phyloP scores from a whole-genome alignment of 768 basidiomycete species.

The Leccinellum rugosiceps region DNA sequence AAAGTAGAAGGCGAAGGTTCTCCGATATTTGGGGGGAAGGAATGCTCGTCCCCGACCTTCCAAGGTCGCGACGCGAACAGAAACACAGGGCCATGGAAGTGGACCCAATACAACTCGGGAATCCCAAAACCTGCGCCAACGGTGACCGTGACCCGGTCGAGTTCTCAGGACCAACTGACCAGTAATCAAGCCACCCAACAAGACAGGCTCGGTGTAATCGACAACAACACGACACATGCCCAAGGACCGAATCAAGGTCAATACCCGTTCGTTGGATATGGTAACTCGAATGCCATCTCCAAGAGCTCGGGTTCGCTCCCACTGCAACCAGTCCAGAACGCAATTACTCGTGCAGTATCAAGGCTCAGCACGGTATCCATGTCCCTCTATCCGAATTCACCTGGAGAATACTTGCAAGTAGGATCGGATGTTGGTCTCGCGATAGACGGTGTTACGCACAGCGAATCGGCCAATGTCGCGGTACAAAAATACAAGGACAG shows the following conservation, averaged over 20 bases:
- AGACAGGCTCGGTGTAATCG: slow-evolving; percentile 4
- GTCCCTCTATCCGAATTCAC: slow-evolving; percentile 47
- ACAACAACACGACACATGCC: slow-evolving; percentile 10
- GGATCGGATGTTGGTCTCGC: slow-evolving; percentile 33
- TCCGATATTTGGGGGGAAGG: slow-evolving; percentile 76
- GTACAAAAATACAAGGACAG: slow-evolving; percentile 35
- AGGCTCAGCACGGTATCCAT: slow-evolving; percentile 42
- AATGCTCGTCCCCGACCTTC: slow-evolving; percentile 43
- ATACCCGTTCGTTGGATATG: slow-evolving; percentile 26
- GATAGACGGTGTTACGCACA: slow-evolving; percentile 37
- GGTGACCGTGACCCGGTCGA: slow-evolving; percentile 24
- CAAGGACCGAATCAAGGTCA: slow-evolving; percentile 12
- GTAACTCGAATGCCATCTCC: slow-evolving; percentile 19
- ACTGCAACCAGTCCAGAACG: slow-evolving; percentile 41
- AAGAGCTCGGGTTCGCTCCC: slow-evolving; percentile 28
- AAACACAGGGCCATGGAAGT: slow-evolving; percentile 49
- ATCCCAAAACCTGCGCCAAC: slow-evolving; percentile 27
- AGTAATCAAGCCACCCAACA: slow-evolving; percentile 9
- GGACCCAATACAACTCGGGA: slow-evolving; percentile 52
- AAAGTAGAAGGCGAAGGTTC: slow-evolving; percentile 52
- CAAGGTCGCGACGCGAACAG: slow-evolving; percentile 32
- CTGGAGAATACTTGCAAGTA: slow-evolving; percentile 26
- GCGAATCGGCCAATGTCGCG: slow-evolving; percentile 38
- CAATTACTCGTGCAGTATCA: slow-evolving; percentile 39
- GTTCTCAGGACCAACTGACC: slow-evolving; percentile 14